phyloP scores from a whole-genome alignment of 2,329 filamentous ascomycete genomes.

The Cladosporium sp. region DNA sequence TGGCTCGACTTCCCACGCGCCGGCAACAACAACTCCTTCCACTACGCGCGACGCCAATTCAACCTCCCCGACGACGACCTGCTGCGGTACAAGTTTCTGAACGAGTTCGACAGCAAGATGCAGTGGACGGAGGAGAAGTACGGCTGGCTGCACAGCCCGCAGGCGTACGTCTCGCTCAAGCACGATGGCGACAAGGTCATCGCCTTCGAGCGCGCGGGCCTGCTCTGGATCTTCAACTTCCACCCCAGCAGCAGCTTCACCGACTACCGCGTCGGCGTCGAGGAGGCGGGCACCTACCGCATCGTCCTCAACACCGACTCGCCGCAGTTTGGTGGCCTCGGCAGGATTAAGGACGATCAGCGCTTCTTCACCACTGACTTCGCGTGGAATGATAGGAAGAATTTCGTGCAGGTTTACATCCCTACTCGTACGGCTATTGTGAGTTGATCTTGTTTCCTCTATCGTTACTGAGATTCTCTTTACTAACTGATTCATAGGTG shows the following conservation, averaged over 20 bases:
- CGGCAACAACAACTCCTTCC: slow-evolving; percentile 49
- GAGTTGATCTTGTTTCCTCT: too few species aligned
- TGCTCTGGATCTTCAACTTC: slow-evolving; percentile 97
- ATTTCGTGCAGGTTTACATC: slow-evolving; percentile 90
- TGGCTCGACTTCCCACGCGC: slow-evolving; percentile 98
- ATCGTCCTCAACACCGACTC: slow-evolving; percentile 81
- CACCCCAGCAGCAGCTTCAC: slow-evolving; percentile 78
- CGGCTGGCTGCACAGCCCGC: slow-evolving; percentile 80
- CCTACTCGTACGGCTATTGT: slow-evolving; percentile 81
- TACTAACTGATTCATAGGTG: slow-evolving; percentile 1
- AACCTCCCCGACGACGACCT: slow-evolving; percentile 85
- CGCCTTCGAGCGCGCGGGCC: slow-evolving; percentile 86
- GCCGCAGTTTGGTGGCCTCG: slow-evolving; percentile 72
- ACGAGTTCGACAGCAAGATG: slow-evolving; percentile 92
- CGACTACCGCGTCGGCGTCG: slow-evolving; percentile 89
- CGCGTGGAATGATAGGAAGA: slow-evolving; percentile 83
- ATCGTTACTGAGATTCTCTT: background rate
- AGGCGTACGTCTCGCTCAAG: slow-evolving; percentile 92
- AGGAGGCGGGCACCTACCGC: slow-evolving; percentile 77
- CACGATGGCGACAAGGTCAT: slow-evolving; percentile 91
- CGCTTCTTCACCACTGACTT: slow-evolving; percentile 90
- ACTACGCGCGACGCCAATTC: slow-evolving; percentile 68
- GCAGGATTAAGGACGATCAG: slow-evolving; percentile 71
- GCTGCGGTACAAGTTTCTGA: slow-evolving; percentile 84
- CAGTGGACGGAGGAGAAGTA: slow-evolving; percentile 82